A percentile compares a stretch with the other conserved stretches of the same genome.
Conservation (phyloP, 139 green algal genomes). For the Gonium pectorale region DNA sequence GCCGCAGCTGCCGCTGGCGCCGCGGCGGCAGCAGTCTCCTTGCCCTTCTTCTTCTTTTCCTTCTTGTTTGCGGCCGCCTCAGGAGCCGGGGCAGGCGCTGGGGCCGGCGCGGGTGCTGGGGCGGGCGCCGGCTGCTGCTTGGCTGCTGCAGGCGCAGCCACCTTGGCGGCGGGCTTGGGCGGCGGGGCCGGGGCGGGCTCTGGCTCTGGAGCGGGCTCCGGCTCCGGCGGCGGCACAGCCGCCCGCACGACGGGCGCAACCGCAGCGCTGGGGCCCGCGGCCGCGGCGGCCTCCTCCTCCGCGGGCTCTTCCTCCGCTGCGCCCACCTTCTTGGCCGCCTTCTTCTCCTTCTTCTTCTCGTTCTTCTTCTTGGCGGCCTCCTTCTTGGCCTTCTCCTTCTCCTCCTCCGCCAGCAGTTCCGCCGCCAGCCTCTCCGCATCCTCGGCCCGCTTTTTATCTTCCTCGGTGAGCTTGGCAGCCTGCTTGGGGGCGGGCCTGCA, state of each 20-base stretch:
- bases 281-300: neutral
- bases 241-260: neutral
- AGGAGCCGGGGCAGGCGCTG: too few species aligned
- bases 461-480: neutral
- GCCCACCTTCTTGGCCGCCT: neutral
- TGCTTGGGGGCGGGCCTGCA: neutral
- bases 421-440: too few species aligned
- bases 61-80: neutral
- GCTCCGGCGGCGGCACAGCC: neutral
- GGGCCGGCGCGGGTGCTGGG: neutral
- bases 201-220: neutral
- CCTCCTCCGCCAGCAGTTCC: neutral
- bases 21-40: neutral
- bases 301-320: neutral
- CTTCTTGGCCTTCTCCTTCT: slow-evolving; percentile 20
- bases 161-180: neutral
- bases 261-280: neutral
- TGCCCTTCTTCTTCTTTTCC: slow-evolving; percentile 34
- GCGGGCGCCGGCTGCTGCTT: neutral
- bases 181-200: neutral
- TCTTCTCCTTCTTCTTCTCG: neutral
- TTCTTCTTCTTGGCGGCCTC: neutral
- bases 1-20: neutral
- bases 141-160: neutral
- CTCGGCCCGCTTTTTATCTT: too few species aligned